Base-by-base conservation (phyloP, 768 basidiomycete genomes). In the Russula ochroleuca region DNA sequence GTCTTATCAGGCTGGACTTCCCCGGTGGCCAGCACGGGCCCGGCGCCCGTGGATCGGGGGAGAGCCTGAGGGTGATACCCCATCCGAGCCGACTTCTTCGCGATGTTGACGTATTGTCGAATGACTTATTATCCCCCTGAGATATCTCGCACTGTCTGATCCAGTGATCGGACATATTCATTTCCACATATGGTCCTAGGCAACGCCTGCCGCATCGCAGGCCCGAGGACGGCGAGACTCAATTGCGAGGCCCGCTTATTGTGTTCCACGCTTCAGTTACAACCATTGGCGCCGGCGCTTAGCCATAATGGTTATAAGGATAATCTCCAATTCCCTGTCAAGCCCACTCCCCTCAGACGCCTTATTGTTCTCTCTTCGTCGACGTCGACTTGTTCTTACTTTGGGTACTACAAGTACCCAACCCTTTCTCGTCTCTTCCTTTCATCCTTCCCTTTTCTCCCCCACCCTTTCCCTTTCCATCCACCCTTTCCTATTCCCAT, bases 251-350 rank as follows among this genome's bases (percentile, higher is more conserved):
- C 48, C 25, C 25, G 25, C 49, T 37, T 52, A 60, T 60, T 60
- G 50, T 60, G 19, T 41, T 59, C 47, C 21, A 5, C 38, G 11
- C 48, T 35, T 48, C 35, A 9, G 19, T 23, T 33, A 54, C 33
- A 35, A 35, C 45, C 19, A 17, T 37, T 9, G 47, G 17, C 13
- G 50, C 62, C 45, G 40, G 45, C 65, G 57, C 57, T 38, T 66
- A 64, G 25, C 65, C 61, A 33, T 66, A 64, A 41, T 58, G 21
- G 62, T 54, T 64, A 66, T 63, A 66, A 66, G 57, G 28, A 37
- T 51, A 5, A 13, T 4, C 8, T 52, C 43, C 21, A 41, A 38
- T 21, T 43, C 41, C 35, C 33, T 41, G 2, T 9, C 57, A 37
- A 11, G 37, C 6, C 1, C 47, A 25, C 28, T 6, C 14, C 60